Conservation (phyloP, 83 land plant genomes). For the Picea engelmannii region DNA sequence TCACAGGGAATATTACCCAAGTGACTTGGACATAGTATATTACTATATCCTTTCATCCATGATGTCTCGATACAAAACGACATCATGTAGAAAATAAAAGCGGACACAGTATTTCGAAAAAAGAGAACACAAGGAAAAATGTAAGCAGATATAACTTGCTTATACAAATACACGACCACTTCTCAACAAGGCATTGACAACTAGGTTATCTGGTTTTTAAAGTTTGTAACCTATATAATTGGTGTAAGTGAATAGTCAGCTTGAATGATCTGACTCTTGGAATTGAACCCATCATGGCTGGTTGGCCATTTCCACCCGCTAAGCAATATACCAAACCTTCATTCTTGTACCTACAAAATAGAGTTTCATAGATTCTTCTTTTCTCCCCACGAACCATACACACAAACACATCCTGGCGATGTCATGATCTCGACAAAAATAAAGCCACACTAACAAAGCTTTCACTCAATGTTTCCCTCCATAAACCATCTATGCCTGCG, state of each 20-base stretch:
- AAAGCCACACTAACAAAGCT: too few relatives aligned
- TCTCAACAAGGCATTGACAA: not conserved
- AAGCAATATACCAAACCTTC: not conserved
- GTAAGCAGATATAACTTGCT: not conserved
- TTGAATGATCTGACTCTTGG: not conserved
- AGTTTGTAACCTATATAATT: not conserved
- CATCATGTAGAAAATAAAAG: too few relatives aligned
- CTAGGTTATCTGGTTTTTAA: not conserved
- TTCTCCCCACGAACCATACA: not conserved
- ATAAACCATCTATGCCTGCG: too few relatives aligned
- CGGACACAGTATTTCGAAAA: too few relatives aligned
- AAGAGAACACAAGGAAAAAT: too few relatives aligned
- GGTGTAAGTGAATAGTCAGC: not conserved
- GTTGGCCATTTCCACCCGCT: not conserved
- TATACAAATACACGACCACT: not conserved
- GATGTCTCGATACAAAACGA: not conserved
- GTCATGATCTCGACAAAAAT: too few relatives aligned
- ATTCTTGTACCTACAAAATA: not conserved
- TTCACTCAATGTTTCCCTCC: too few relatives aligned
- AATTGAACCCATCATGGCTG: not conserved
- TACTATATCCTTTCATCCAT: not conserved
- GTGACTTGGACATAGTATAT: not conserved
- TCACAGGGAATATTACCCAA: not conserved
- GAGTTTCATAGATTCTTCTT: too few relatives aligned
- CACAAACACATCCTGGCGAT: not conserved